Percentiles rank a stretch among this genome's conserved stretches.
These are phyloP conservation scores for Pittosporum tobira DNA, from an alignment of 129 eudicot species.

Conservation along the genomic window DNA sequence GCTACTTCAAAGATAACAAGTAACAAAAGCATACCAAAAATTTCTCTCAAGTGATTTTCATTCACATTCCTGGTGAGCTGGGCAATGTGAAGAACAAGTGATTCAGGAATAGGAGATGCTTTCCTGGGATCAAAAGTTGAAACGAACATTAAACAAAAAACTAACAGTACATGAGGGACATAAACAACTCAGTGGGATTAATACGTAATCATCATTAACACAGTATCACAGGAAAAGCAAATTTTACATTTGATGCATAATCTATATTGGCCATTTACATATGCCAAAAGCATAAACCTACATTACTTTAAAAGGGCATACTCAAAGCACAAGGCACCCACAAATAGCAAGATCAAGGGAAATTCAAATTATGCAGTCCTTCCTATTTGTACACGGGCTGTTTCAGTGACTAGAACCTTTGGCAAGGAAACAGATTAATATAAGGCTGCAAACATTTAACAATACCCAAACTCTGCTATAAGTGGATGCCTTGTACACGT, in stretches of 20 bases:
- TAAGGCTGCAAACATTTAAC: too few species aligned
- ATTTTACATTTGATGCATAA: background rate
- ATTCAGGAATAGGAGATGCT: constrained; percentile 63
- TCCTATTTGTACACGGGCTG: too few species aligned
- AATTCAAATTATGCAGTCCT: too few species aligned
- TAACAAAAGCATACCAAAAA: constrained; percentile 51
- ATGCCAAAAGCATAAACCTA: too few species aligned
- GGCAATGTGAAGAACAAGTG: constrained; percentile 78
- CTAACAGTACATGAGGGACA: background rate
- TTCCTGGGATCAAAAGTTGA: constrained; percentile 41
- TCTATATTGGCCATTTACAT: too few species aligned
- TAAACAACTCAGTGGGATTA: background rate
- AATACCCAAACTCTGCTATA: too few species aligned
- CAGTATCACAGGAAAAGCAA: background rate
- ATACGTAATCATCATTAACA: background rate
- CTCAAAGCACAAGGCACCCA: too few species aligned
- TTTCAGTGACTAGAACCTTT: too few species aligned
- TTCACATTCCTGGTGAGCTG: constrained; percentile 91
- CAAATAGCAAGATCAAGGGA: too few species aligned
- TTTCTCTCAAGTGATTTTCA: constrained; percentile 85
- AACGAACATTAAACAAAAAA: background rate
- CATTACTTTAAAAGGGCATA: too few species aligned
- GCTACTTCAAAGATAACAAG: background rate
- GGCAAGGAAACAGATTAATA: too few species aligned
- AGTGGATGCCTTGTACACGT: too few species aligned